Evolutionary conservation across 805 yeast genomes (phyloP), one percentile per base, ranked within the genome.

Genomic region (Cyberlindnera nakhonratchasimensis): DNA sequence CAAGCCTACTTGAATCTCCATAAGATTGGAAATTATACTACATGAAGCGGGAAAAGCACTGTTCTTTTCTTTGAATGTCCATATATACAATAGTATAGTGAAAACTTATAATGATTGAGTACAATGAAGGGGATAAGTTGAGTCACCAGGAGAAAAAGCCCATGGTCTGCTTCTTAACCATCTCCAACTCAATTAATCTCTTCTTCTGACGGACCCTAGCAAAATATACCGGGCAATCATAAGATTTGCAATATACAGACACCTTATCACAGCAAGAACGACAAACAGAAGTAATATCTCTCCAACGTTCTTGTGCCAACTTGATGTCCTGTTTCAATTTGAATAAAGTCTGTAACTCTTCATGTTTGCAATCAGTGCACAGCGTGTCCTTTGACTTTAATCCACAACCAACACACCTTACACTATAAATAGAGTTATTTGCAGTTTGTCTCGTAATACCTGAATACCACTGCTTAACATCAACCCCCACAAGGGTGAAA

Each of bases 401-500:
- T 14, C 55, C 50, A 50, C 61, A 55, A 17, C 50, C 16, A 38
- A 53, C 36, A 52, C 59, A 29, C 43, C 51, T 45, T 70, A 66
- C 24, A 42, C 58, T 19, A 60, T 37, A 52, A 69, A 72, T 12
- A 28, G 45, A 34, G 12, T 45, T 33, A 25, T 42, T 9, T 56
- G 42, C 19, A 2, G 29, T 29, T 10, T 54, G 50, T n/a, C 48
- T 52, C 34, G 95, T 87, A 67, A 89, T 69, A 21, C 79, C 86
- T 10, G 63, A 62, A 48, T 80, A 86, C 99, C 99, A 93, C 4
- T 67, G 69, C 31, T 69, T 68, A 6, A 90, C 72, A 63, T 88
- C 84, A 3, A 85, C 93, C 0, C 99, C 99, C 43, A 88, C 64
- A 12, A 91, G 62, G 52, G 80, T 84, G 62, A 93, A 86, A 2